Base-by-base conservation (phyloP, 169 alveolate genomes). In the Cryptosporidium tyzzeri region DNA sequence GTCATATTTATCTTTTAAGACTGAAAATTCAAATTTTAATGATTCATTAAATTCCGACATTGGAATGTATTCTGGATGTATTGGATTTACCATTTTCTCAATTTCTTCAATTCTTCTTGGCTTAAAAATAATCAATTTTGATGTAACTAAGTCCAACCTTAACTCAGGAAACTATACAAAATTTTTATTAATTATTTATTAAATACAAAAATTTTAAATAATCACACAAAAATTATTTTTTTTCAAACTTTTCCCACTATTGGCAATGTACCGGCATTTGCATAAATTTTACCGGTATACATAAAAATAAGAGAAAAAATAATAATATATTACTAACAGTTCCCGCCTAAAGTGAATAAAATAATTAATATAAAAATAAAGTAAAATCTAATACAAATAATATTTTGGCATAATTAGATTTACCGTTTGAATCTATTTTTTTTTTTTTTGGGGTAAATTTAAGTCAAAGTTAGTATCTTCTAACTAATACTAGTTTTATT, bases 21-120 rank as follows among this genome's bases (percentile, higher is more conserved):
- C 68, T 5, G 68, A 73, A 58, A 73, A 73, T 14, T 73, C 70
- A 9, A 73, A 73, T 33, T 58, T 73, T 44, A 73, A 59, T 48
- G 62, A 29, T 5, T 73, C 71, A 73, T 73, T 73, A 29, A 26
- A 73, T 31, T 55, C 37, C 21, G 86, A 73, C 86, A 73, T 55
- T n/a, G 86, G 86, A 51, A 73, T 73, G 7, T 71, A 9, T 35
- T 73, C 86, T 53, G 86, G 86, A 6, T 44, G 68, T 29, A 73
- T 73, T 41, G 86, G 86, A 55, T 73, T 73, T 58, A 73, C 86
- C 86, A 73, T 73, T 33, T 73, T 73, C 68, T n/a, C 51, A 6
- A 65, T 7, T 48, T 70, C 16, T n/a, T 23, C 50, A 16, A 39
- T 59, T 59, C 21, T 48, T 48, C 4, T 48, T 14, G 4, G 55